Conservation (phyloP, 495 filamentous ascomycete species). For the Staphylotrichum tortipilum region DNA sequence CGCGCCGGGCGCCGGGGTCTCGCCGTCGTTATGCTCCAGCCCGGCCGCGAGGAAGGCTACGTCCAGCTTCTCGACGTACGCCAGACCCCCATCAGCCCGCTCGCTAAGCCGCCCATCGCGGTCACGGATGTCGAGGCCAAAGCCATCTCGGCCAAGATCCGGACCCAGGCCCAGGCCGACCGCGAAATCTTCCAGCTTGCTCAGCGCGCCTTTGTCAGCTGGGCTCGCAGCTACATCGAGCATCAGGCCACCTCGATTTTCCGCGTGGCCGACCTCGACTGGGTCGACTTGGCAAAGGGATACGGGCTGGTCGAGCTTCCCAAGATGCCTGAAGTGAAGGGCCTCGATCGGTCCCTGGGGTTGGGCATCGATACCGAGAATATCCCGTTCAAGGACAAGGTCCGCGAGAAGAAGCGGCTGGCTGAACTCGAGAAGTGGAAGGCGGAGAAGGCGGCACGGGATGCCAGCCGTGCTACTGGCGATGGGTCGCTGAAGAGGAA, state of each 20-base stretch:
- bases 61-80: constrained; percentile 78
- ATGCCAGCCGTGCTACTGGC: constrained; percentile 42
- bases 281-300: constrained; percentile 67
- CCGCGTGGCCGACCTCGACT: constrained; percentile 70
- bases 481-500: constrained; percentile 38
- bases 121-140: constrained; percentile 50
- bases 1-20: constrained; percentile 80
- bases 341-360: constrained; percentile 66
- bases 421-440: constrained; percentile 33
- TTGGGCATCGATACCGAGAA: constrained; percentile 67
- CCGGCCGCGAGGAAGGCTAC: constrained; percentile 81
- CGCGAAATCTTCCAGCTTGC: constrained; percentile 81
- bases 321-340: constrained; percentile 86
- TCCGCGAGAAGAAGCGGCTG: constrained; percentile 61
- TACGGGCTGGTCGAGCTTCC: constrained; percentile 79
- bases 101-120: constrained; percentile 39
- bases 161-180: constrained; percentile 56
- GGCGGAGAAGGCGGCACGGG: constrained; percentile 21
- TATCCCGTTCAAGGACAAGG: constrained; percentile 68
- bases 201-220: constrained; percentile 84
- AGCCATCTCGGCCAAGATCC: constrained; percentile 44
- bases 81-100: constrained; percentile 71
- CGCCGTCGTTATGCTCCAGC: constrained; percentile 74
- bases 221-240: constrained; percentile 83
- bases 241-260: constrained; percentile 90